Evolutionary conservation across 2,329 filamentous ascomycete genomes (phyloP).

Genomic region (Aspergillus spinulosporus): DNA sequence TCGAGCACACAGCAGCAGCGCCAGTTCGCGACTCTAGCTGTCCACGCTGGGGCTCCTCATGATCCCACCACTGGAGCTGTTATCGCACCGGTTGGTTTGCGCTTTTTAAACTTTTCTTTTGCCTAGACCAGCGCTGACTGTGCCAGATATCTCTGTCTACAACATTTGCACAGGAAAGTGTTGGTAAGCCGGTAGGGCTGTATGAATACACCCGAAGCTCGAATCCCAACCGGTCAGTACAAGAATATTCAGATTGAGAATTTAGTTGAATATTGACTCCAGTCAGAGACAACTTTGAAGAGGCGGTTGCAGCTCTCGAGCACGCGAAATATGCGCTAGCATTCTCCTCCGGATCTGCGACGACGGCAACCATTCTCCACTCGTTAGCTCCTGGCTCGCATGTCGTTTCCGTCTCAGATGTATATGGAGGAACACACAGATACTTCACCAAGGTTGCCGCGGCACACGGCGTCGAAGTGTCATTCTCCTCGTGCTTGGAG

Average conservation of each 20-base stretch:
- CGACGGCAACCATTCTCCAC: conserved; percentile 90
- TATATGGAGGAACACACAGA: conserved; percentile 95
- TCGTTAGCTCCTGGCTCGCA: conserved; percentile 87
- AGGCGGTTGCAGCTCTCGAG: conserved; percentile 86
- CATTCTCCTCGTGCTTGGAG: conserved; percentile 91
- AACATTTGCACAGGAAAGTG: conserved; percentile 87
- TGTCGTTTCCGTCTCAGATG: conserved; percentile 93
- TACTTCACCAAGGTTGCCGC: conserved; percentile 98
- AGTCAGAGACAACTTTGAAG: conserved; percentile 80
- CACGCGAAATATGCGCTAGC: conserved; percentile 89
- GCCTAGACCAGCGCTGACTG: conserved; percentile 3
- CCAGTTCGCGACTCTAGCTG: conserved; percentile 87
- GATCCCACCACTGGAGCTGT: conserved; percentile 92
- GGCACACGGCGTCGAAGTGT: conserved; percentile 90
- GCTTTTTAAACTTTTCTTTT: background rate
- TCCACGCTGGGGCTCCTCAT: conserved; percentile 88
- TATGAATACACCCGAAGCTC: conserved; percentile 94
- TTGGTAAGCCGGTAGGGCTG: conserved; percentile 80
- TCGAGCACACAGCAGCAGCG: conserved; percentile 65
- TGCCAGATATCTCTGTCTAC: conserved; percentile 87
- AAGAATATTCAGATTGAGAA: background rate
- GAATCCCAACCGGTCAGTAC: conserved; percentile 75
- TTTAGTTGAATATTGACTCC: conserved; percentile 11
- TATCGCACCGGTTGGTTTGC: conserved; percentile 69
- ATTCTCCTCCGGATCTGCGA: conserved; percentile 90